Percentiles rank a stretch among this genome's conserved stretches.
Evolutionary conservation across 1,284 basidiomycete genomes (phyloP).

Genomic region (Tilletia horrida): DNA sequence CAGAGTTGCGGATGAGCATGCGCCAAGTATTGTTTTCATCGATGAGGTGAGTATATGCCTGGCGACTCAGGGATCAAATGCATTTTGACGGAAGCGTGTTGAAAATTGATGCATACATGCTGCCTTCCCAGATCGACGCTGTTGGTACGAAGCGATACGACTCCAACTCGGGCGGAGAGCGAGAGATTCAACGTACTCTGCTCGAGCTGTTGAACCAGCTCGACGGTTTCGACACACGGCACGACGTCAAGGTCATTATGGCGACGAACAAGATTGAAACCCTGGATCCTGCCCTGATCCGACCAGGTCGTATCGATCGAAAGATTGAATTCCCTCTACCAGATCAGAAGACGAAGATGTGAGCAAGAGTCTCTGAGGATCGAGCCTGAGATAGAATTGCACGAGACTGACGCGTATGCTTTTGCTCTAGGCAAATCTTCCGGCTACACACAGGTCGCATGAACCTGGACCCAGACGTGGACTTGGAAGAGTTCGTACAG

Average conservation of each 20-base stretch:
- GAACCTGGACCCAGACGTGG: conserved; percentile 86
- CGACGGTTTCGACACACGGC: conserved; percentile 97
- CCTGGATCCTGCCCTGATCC: conserved; percentile 91
- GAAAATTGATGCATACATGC: too few species aligned
- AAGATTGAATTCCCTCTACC: conserved; percentile 68
- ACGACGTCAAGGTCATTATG: conserved; percentile 87
- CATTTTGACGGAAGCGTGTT: too few species aligned
- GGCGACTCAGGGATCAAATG: too few species aligned
- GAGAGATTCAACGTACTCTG: conserved; percentile 58
- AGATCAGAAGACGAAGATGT: conserved; percentile 55
- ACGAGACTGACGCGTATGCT: conserved; percentile 59
- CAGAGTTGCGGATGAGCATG: conserved; percentile 58
- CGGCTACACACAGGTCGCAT: conserved; percentile 93
- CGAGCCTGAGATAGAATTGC: background rate
- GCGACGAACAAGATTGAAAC: conserved; percentile 90
- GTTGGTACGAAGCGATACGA: conserved; percentile 59
- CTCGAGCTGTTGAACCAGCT: conserved; percentile 66
- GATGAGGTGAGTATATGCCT: conserved; percentile 46
- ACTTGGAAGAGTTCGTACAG: conserved; percentile 91
- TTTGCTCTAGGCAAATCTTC: conserved; percentile 95
- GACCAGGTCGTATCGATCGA: conserved; percentile 95
- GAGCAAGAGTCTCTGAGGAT: conserved; percentile 8
- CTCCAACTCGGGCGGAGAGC: conserved; percentile 58
- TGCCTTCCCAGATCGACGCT: conserved; percentile 53
- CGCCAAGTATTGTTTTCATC: conserved; percentile 59